Conservation (phyloP, 345 rosid genomes). For the Populus euphratica region DNA sequence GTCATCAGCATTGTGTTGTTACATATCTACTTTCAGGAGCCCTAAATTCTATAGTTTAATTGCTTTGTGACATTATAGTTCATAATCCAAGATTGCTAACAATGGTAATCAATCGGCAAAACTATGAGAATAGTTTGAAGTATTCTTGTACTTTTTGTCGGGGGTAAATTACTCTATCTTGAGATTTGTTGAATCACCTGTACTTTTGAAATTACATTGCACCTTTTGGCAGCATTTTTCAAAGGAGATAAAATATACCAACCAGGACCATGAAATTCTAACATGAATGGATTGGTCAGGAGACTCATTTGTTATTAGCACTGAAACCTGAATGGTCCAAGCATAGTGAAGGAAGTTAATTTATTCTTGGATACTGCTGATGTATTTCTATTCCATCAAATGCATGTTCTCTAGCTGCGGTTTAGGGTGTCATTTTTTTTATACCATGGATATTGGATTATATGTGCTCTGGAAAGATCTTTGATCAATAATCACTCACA, state of each 20-base stretch:
- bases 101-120: not conserved
- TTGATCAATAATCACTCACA: slow-evolving; percentile 14
- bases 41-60: not conserved
- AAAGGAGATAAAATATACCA: not conserved
- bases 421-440: not conserved
- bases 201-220: not conserved
- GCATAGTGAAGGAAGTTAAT: not conserved
- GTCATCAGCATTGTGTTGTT: not conserved
- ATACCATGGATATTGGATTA: not conserved
- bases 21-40: not conserved
- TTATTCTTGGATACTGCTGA: not conserved
- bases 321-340: not conserved
- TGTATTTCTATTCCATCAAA: not conserved
- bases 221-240: not conserved
- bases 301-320: not conserved
- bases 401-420: not conserved
- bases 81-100: not conserved
- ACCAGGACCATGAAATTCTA: not conserved
- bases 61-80: not conserved
- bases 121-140: not conserved
- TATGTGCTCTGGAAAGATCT: slow-evolving; percentile 3
- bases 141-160: not conserved
- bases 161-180: not conserved
- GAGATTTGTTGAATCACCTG: not conserved
- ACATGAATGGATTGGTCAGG: not conserved